Evolutionary conservation across 352 stramenopile species (phyloP).

Genomic region (Globisporangium solare): DNA sequence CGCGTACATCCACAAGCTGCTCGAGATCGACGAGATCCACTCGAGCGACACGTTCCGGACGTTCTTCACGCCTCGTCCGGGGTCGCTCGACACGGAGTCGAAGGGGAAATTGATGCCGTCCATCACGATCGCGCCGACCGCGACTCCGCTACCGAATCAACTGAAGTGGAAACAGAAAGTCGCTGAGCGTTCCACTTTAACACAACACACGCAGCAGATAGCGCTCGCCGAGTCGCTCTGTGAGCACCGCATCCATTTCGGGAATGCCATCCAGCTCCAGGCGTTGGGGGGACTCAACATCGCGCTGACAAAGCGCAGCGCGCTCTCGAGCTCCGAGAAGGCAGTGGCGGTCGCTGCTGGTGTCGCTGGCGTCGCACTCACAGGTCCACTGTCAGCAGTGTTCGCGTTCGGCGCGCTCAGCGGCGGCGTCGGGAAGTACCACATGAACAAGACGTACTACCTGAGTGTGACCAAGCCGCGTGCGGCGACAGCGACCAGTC

Average conservation of each 20-base stretch:
- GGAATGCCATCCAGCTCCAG: slow-evolving; percentile 34
- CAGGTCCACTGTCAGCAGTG: slow-evolving; percentile 42
- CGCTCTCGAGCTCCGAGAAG: slow-evolving; percentile 49
- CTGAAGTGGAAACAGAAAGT: not conserved
- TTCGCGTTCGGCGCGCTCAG: slow-evolving; percentile 49
- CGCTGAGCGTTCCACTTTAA: too few species aligned
- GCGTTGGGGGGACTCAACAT: slow-evolving; percentile 47
- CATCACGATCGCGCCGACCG: not conserved
- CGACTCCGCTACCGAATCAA: slow-evolving; percentile 2
- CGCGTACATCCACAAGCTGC: slow-evolving; percentile 51
- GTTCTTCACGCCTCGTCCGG: slow-evolving; percentile 41
- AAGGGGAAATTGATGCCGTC: slow-evolving; percentile 1
- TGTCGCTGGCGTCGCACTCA: slow-evolving; percentile 49
- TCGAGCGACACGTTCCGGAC: slow-evolving; percentile 30
- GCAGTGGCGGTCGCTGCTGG: slow-evolving; percentile 43
- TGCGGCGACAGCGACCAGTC: slow-evolving; percentile 5
- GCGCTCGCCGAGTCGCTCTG: slow-evolving; percentile 22
- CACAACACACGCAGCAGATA: not conserved
- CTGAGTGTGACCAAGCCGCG: slow-evolving; percentile 36
- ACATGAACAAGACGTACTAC: slow-evolving; percentile 59
- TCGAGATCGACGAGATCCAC: slow-evolving; percentile 51
- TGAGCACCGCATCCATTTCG: slow-evolving; percentile 31
- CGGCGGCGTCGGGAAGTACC: slow-evolving; percentile 56
- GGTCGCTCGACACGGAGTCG: slow-evolving; percentile 28
- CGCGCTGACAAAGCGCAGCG: slow-evolving; percentile 46